Evolutionary conservation across 2,329 filamentous ascomycete genomes (phyloP), one percentile per base, ranked within the genome.

Genomic region (Sclerotinia spermophila): DNA sequence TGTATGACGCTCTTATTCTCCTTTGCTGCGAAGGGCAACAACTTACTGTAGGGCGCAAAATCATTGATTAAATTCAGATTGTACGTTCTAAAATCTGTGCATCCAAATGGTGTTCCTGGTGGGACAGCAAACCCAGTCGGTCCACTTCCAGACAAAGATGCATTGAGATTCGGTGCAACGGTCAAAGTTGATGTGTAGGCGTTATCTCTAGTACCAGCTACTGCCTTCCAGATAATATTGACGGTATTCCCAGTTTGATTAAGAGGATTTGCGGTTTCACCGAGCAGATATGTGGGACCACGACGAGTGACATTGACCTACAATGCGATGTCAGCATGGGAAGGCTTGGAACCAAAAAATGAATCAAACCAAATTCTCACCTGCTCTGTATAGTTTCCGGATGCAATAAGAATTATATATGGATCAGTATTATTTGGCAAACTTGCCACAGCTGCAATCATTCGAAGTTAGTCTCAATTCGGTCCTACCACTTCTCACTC

Each of bases 51-150:
- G 40, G 85, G 84, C 0, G 82, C 80, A 74, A 83, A 89, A 59
- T 86, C 83, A 74, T 92, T 92, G 30, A 85, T 81, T 73, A 91
- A 88, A 76, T 92, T 86, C 53, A 92, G 81, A 75, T 91, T 91
- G 78, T 92, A 91, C 0, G 84, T 87, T 13, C 88, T 82, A 78
- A 92, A 91, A 76, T 91, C 84, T 0, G 74, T 77, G 76, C 86
- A 89, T 3, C 89, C 89, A 72, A 90, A 90, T 0, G 88, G 88
- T 0, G 89, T 91, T 61, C 82, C 84, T 0, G 79, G 82, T 0
- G 88, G 86, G 0, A 92, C 87, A 0, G 86, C 79, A 74, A 85
- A 88, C 0, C 89, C 89, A 0, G 86, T 89, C 0, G 89, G 83
- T 0, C 89, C 89, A 5, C 83, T 81, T 6, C 89, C 89, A 0